Conservation (phyloP, 176 grass and related monocot genomes). For the Oryza brachyantha region DNA sequence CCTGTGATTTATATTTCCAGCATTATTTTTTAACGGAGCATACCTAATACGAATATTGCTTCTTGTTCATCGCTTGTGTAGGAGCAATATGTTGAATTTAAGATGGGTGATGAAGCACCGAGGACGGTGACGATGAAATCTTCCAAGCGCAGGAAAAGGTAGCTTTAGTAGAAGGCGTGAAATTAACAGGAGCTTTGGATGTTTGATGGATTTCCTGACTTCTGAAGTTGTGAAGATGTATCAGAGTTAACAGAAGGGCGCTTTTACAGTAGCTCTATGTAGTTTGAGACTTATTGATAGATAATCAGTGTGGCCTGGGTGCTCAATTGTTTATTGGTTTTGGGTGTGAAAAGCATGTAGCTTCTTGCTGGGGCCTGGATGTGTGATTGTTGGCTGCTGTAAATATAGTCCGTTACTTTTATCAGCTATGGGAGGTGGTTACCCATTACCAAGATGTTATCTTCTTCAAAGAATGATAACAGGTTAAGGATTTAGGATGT, state of each 20-base stretch:
- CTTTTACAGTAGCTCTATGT: neutral
- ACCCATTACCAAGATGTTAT: too few relatives aligned
- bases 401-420: too few relatives aligned
- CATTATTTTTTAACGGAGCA: neutral
- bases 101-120: slow-evolving; percentile 42
- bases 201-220: neutral
- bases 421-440: too few relatives aligned
- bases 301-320: neutral
- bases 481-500: too few relatives aligned
- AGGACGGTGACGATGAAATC: slow-evolving; percentile 23
- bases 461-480: too few relatives aligned
- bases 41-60: neutral
- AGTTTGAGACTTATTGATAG: neutral
- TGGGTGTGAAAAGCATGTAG: too few relatives aligned
- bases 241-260: neutral
- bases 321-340: too few relatives aligned
- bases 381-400: too few relatives aligned
- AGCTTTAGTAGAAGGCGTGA: slow-evolving; percentile 20
- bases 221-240: neutral
- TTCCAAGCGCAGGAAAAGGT: slow-evolving; percentile 65
- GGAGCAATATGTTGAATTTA: slow-evolving; percentile 54
- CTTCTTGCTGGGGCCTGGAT: neutral
- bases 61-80: slow-evolving; percentile 3
- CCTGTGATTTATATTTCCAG: neutral
- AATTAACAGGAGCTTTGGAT: neutral